phyloP scores from a whole-genome alignment of 352 stramenopile genomes.

The Globisporangium nagaii region DNA sequence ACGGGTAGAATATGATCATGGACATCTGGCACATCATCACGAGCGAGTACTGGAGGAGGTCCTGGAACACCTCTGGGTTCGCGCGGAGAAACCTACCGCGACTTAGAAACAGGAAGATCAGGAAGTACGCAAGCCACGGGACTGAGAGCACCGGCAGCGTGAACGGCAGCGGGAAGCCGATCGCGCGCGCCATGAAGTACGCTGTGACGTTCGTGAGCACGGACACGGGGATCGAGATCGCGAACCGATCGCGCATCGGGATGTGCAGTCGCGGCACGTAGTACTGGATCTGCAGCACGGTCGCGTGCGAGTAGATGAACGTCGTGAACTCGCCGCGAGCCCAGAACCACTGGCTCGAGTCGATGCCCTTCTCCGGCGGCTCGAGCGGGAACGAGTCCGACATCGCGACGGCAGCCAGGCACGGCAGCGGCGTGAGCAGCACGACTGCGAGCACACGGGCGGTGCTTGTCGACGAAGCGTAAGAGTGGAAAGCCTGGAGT shows the following conservation, averaged over 20 bases:
- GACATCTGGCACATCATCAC: neutral
- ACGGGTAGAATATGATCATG: constrained; percentile 10
- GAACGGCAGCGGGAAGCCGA: constrained; percentile 41
- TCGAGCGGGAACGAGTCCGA: constrained; percentile 3
- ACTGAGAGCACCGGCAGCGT: constrained; percentile 18
- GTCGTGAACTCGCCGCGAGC: neutral
- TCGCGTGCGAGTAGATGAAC: neutral
- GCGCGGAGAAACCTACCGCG: neutral
- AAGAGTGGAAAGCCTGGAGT: neutral
- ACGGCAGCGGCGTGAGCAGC: neutral
- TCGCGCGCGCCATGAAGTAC: constrained; percentile 3
- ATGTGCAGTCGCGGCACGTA: constrained; percentile 16
- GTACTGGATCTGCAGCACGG: neutral
- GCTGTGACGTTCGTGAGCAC: neutral
- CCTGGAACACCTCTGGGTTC: neutral
- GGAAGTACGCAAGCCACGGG: neutral
- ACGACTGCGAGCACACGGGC: neutral
- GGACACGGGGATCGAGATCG: neutral
- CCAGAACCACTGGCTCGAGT: neutral
- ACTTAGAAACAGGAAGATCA: neutral
- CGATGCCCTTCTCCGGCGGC: neutral
- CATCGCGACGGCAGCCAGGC: neutral
- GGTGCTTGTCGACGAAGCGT: neutral
- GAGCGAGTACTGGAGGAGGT: neutral
- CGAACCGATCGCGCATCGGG: neutral